Percentiles rank a stretch among this genome's conserved stretches.
Evolutionary conservation across 164 flowering plant species (phyloP).

Genomic region (Amborella trichopoda): DNA sequence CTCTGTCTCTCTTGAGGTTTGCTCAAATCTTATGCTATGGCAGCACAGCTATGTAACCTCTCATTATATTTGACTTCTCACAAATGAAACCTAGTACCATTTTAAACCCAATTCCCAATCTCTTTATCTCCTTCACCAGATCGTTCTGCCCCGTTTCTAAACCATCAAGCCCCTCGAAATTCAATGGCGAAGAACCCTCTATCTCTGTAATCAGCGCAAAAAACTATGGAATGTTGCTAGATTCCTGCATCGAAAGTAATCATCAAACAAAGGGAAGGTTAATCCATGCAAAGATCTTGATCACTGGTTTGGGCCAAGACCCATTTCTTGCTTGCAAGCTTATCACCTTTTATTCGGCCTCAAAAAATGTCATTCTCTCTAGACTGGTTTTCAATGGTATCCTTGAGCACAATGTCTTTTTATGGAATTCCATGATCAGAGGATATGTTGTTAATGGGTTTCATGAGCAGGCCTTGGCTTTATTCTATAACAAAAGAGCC

Average conservation of each 20-base stretch:
- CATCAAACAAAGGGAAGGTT: constrained; percentile 10
- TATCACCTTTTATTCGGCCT: constrained; percentile 10
- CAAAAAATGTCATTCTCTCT: constrained; percentile 7
- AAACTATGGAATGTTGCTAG: constrained; percentile 6
- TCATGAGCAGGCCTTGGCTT: constrained; percentile 14
- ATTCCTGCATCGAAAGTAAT: constrained; percentile 8
- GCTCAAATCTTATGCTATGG: no score
- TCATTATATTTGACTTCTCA: neutral
- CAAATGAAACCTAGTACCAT: constrained; percentile 8
- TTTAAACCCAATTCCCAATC: neutral
- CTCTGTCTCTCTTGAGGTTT: no score
- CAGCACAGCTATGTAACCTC: no score
- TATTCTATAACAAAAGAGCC: constrained; percentile 8
- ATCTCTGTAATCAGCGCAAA: constrained; percentile 1
- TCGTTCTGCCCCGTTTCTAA: neutral
- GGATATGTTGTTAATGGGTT: constrained; percentile 16
- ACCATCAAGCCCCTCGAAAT: constrained; percentile 1
- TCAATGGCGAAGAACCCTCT: constrained; percentile 1
- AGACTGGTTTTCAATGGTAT: constrained; percentile 7
- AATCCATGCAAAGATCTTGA: constrained; percentile 17
- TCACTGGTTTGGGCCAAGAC: constrained; percentile 11
- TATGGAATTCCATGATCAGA: constrained; percentile 22
- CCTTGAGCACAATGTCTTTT: constrained; percentile 8
- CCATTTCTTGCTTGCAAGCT: constrained; percentile 19
- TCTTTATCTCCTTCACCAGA: neutral